A percentile compares a stretch with the other conserved stretches of the same genome.
Conservation (phyloP, 78 protist species). For the slime mould (Dictyostelium discoideum) region dicty_2.7 NC_007088.5:3837501-3838000, state of each 20-base stretch:
- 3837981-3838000: not conserved
- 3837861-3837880: not conserved
- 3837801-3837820: not conserved
- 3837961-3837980: not conserved
- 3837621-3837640: not conserved
- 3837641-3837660: not conserved
- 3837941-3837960: not conserved
- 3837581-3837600: not conserved
- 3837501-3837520: slow-evolving; percentile 30
- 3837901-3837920: not conserved
- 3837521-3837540: slow-evolving; percentile 18
- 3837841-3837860: too few relatives aligned
- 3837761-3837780: too few relatives aligned
- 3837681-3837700: not conserved
- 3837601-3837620: not conserved
- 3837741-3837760: not conserved
- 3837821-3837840: not conserved
- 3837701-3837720: slow-evolving; percentile 33
- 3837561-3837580: not conserved
- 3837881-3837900: not conserved
- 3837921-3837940: slow-evolving; percentile 4
- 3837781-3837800: too few relatives aligned
- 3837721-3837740: not conserved
- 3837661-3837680: not conserved
- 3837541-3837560: not conserved